Evolutionary conservation across 2,329 filamentous ascomycete species (phyloP).

Genomic region (Elsinoe australis): DNA sequence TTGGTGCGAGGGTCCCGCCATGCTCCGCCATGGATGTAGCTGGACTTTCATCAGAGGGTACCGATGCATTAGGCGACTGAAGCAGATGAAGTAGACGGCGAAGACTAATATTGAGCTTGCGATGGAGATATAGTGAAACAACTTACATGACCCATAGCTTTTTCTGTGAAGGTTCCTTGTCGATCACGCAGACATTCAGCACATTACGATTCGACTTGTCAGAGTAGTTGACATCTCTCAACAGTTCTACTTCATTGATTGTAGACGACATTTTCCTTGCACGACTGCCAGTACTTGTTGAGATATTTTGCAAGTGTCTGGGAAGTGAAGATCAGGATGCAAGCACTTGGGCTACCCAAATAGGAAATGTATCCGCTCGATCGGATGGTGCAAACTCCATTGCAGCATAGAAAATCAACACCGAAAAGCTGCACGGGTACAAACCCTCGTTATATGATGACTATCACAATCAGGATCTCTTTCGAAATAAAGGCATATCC

Average conservation of each 20-base stretch:
- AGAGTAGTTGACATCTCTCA: constrained; percentile 26
- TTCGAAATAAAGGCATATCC: no score
- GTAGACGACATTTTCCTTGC: not conserved
- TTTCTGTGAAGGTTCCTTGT: not conserved
- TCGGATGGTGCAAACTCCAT: no score
- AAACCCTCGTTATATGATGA: no score
- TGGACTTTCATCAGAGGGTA: constrained; percentile 22
- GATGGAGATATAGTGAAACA: no score
- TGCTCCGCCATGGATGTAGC: constrained; percentile 45
- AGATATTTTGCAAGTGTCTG: not conserved
- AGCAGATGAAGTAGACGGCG: not conserved
- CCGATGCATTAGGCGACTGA: constrained; percentile 6
- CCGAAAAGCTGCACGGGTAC: no score
- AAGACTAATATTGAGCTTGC: no score
- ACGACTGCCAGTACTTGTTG: not conserved
- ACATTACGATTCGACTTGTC: constrained; percentile 33
- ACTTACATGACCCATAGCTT: constrained; percentile 33
- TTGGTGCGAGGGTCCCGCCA: constrained; percentile 42
- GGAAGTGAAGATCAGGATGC: constrained; percentile 15
- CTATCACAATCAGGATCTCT: no score
- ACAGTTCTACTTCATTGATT: not conserved
- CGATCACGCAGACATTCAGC: constrained; percentile 23
- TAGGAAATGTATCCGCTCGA: no score
- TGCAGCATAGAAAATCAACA: no score
- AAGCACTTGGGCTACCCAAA: constrained; percentile 22